These are phyloP conservation scores for Microsporum ferrugineum DNA, from an alignment of 2,329 filamentous ascomycete species.

Conservation along the genomic window DNA sequence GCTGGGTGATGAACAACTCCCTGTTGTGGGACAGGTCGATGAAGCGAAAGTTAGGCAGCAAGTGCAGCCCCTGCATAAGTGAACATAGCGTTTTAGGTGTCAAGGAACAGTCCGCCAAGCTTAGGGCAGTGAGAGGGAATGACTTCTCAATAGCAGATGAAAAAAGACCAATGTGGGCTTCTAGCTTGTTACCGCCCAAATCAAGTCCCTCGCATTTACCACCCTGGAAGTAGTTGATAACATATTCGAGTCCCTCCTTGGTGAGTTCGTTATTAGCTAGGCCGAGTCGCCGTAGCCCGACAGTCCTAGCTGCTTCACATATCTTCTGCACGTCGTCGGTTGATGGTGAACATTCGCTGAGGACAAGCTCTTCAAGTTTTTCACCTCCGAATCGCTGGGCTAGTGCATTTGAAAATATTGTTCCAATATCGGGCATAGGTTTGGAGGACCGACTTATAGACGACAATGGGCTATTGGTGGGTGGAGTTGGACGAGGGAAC, in stretches of 20 bases:
- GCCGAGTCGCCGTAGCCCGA: constrained; percentile 66
- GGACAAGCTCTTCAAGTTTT: constrained; percentile 67
- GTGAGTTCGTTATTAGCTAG: constrained; percentile 73
- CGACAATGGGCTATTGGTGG: constrained; percentile 8
- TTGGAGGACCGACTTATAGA: constrained; percentile 18
- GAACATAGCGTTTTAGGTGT: constrained; percentile 59
- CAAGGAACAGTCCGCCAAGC: constrained; percentile 75
- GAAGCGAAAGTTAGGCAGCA: constrained; percentile 65
- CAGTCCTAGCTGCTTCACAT: constrained; percentile 69
- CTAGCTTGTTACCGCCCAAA: constrained; percentile 69
- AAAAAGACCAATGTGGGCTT: constrained; percentile 38
- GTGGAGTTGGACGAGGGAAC: constrained; percentile 47
- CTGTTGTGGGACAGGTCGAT: constrained; percentile 87
- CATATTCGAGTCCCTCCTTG: constrained; percentile 59
- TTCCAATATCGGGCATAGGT: constrained; percentile 43
- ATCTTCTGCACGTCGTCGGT: constrained; percentile 61
- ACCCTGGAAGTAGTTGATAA: constrained; percentile 62
- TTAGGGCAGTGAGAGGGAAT: constrained; percentile 61
- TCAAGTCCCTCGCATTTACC: constrained; percentile 80
- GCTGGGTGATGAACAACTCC: constrained; percentile 60
- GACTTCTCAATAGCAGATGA: constrained; percentile 30
- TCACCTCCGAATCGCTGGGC: constrained; percentile 64
- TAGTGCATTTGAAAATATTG: constrained; percentile 63
- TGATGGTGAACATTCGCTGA: constrained; percentile 66
- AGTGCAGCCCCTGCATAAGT: constrained; percentile 61